Conservation (phyloP, 208 protist genomes). For the Endotrypanum monterogeii region DNA sequence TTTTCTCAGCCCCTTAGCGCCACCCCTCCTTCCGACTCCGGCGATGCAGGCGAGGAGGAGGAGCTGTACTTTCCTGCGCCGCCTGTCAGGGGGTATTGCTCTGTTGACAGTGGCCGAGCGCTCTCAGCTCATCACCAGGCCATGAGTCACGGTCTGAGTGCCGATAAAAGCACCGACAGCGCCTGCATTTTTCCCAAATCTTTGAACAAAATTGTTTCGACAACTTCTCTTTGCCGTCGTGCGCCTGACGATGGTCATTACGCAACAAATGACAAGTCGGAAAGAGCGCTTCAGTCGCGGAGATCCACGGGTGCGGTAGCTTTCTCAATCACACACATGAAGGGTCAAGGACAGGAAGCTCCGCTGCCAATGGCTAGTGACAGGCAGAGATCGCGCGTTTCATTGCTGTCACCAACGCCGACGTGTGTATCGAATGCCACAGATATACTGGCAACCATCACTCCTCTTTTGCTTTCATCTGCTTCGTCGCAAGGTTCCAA, state of each 20-base stretch:
- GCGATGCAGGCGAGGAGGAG: constrained; percentile 21
- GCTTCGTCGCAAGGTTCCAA: background rate
- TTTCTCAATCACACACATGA: background rate
- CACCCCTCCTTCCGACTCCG: constrained; percentile 2
- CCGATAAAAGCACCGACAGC: background rate
- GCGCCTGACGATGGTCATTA: background rate
- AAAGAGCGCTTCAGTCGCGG: background rate
- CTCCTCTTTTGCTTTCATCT: constrained; percentile 9
- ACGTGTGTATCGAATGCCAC: constrained; percentile 14
- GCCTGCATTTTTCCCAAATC: background rate
- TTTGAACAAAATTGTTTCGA: no score
- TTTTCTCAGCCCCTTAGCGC: constrained; percentile 7
- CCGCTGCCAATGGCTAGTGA: background rate
- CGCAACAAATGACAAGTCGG: background rate
- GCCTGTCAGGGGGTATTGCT: background rate
- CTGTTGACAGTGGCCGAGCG: background rate
- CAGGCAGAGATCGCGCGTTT: background rate
- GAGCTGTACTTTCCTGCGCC: constrained; percentile 21
- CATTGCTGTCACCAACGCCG: background rate
- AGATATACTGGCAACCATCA: constrained; percentile 32
- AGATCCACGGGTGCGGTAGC: background rate
- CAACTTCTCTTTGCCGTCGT: background rate
- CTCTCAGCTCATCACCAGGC: background rate
- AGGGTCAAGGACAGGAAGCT: background rate
- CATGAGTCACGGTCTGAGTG: background rate